A percentile compares a stretch with the other conserved stretches of the same genome.
Conservation (phyloP, 345 rosid genomes). For the Citrus sinensis region DVS_A1.0 CM039167.1:10641501-10642000, state of each 20-base stretch:
- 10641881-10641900: slow-evolving; percentile 39
- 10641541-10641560: slow-evolving; percentile 51
- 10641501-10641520: slow-evolving; percentile 20
- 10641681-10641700: background rate
- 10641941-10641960: too few species aligned
- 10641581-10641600: slow-evolving; percentile 68
- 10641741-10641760: slow-evolving; percentile 35
- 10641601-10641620: slow-evolving; percentile 42
- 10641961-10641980: too few species aligned
- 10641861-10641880: slow-evolving; percentile 40
- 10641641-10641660: background rate
- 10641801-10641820: slow-evolving; percentile 51
- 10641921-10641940: slow-evolving; percentile 6
- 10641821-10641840: slow-evolving; percentile 51
- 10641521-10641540: slow-evolving; percentile 66
- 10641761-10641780: slow-evolving; percentile 26
- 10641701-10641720: background rate
- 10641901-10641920: slow-evolving; percentile 20
- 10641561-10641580: slow-evolving; percentile 68
- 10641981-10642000: too few species aligned
- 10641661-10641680: background rate
- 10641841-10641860: slow-evolving; percentile 36
- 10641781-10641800: slow-evolving; percentile 33
- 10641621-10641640: slow-evolving; percentile 19
- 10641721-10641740: slow-evolving; percentile 35